phyloP scores from a whole-genome alignment of 2,329 filamentous ascomycete species.

The Xylariales sp. region DNA sequence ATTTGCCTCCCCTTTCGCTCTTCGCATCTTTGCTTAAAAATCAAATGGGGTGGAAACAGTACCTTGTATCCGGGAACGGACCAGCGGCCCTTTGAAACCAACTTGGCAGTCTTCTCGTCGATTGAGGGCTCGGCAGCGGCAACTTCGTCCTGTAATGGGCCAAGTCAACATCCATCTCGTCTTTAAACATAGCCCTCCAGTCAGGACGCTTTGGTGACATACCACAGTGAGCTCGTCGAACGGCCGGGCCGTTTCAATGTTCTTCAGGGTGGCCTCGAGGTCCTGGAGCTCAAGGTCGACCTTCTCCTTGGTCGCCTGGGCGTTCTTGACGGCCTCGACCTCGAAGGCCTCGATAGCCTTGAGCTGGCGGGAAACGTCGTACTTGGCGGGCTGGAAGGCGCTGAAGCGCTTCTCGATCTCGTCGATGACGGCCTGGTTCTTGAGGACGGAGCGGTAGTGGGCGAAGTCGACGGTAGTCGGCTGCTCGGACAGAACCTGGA shows the following conservation, averaged over 20 bases:
- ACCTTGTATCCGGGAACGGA: slow-evolving; percentile 99
- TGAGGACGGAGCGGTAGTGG: slow-evolving; percentile 90
- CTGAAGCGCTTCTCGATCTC: slow-evolving; percentile 98
- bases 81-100: slow-evolving; percentile 99
- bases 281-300: slow-evolving; percentile 96
- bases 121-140: slow-evolving; percentile 94
- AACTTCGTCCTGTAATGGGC: slow-evolving; percentile 81
- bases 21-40: neutral
- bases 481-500: slow-evolving; percentile 84
- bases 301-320: slow-evolving; percentile 94
- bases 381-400: slow-evolving; percentile 89
- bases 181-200: neutral
- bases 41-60: slow-evolving; percentile 52
- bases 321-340: slow-evolving; percentile 95
- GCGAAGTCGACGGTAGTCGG: slow-evolving; percentile 90
- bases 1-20: neutral
- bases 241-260: slow-evolving; percentile 94
- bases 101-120: slow-evolving; percentile 93
- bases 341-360: slow-evolving; percentile 99
- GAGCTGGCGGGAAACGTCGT: slow-evolving; percentile 92
- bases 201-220: slow-evolving; percentile 60
- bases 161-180: slow-evolving; percentile 33
- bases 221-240: slow-evolving; percentile 98
- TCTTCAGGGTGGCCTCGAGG: slow-evolving; percentile 92
- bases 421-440: slow-evolving; percentile 95